Conservation (phyloP, 768 basidiomycete species). For the Hypsizygus marmoreus region DNA sequence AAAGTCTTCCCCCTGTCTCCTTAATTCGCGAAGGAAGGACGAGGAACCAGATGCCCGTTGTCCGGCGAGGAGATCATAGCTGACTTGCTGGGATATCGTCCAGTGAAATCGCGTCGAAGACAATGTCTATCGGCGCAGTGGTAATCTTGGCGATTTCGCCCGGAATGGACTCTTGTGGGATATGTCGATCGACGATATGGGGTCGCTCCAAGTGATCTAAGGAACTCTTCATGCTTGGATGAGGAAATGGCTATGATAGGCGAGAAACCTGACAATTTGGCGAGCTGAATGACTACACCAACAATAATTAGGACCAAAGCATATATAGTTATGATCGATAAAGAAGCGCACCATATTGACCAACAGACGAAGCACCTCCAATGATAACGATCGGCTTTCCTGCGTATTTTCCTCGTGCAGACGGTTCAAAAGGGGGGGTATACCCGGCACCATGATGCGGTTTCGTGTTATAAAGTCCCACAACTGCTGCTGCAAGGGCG, state of each 20-base stretch:
- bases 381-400: conserved; percentile 35
- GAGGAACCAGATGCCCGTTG: conserved; percentile 35
- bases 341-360: conserved; percentile 32
- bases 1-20: conserved; percentile 15
- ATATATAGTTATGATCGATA: too few species aligned
- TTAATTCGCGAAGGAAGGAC: conserved; percentile 21
- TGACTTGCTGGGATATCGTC: conserved; percentile 42
- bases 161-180: neutral
- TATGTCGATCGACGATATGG: conserved; percentile 30
- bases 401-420: conserved; percentile 28
- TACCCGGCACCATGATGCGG: conserved; percentile 30
- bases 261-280: conserved; percentile 37
- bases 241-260: conserved; percentile 37
- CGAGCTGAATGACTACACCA: conserved; percentile 28
- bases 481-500: conserved; percentile 26
- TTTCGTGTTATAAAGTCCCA: conserved; percentile 31
- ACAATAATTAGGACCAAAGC: neutral
- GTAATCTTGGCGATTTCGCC: conserved; percentile 22
- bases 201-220: conserved; percentile 38
- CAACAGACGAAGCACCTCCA: conserved; percentile 37
- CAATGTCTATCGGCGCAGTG: conserved; percentile 15
- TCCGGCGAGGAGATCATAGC: conserved; percentile 37
- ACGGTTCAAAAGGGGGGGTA: conserved; percentile 32
- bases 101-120: conserved; percentile 35
- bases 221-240: conserved; percentile 17